These are phyloP conservation scores for Pseudofabraea citricarpa DNA, from an alignment of 2,329 filamentous ascomycete genomes.

Conservation along the genomic window DNA sequence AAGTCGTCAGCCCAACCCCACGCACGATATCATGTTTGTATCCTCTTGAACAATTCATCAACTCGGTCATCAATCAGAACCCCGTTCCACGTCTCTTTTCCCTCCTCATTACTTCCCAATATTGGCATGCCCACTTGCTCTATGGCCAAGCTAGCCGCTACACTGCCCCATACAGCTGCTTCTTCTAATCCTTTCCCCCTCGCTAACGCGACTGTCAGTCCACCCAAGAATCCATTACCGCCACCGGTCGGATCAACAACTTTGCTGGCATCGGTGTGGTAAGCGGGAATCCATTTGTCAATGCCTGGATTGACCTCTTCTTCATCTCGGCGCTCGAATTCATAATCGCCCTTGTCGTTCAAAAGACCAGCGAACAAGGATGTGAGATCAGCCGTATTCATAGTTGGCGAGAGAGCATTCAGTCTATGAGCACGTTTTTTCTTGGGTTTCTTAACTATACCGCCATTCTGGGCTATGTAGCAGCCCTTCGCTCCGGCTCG, in stretches of 20 bases:
- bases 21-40: too few relatives aligned
- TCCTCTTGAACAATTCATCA: slow-evolving; percentile 35
- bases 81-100: slow-evolving; percentile 58
- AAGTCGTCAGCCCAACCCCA: too few relatives aligned
- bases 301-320: slow-evolving; percentile 46
- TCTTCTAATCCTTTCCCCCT: slow-evolving; percentile 58
- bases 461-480: slow-evolving; percentile 45
- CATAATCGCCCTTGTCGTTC: slow-evolving; percentile 43
- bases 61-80: slow-evolving; percentile 47
- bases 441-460: slow-evolving; percentile 10
- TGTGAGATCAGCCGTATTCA: slow-evolving; percentile 61
- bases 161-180: slow-evolving; percentile 71
- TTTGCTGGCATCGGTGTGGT: slow-evolving; percentile 46
- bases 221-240: slow-evolving; percentile 80
- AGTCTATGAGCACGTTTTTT: slow-evolving; percentile 29
- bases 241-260: slow-evolving; percentile 94
- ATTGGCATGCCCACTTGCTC: slow-evolving; percentile 85
- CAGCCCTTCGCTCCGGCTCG: slow-evolving; percentile 70
- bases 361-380: slow-evolving; percentile 55
- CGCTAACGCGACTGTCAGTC: slow-evolving; percentile 53
- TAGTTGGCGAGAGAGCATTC: slow-evolving; percentile 53
- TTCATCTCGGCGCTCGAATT: slow-evolving; percentile 43
- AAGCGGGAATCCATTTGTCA: slow-evolving; percentile 74
- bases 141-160: slow-evolving; percentile 88
- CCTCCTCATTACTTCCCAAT: slow-evolving; percentile 39